Evolutionary conservation across 2,329 filamentous ascomycete species (phyloP), one percentile per base, ranked within the genome.

Genomic region (Aspergillus felis): DNA sequence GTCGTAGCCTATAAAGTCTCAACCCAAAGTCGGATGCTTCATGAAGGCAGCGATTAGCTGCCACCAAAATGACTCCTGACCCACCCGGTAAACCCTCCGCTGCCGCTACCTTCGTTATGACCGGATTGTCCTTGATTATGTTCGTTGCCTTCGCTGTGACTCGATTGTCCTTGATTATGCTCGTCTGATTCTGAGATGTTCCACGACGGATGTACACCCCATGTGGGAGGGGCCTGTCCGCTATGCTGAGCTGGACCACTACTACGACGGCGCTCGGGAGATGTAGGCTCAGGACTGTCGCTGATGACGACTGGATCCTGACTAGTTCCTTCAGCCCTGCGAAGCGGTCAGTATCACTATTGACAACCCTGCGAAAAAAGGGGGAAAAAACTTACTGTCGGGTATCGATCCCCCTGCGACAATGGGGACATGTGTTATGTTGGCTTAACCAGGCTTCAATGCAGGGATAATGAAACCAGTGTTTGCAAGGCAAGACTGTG

Each of bases 401-500:
- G 59, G 56, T 54, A 55, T 66, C 65, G 32, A 79, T 78, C 29
- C 72, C 67, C 48, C 73, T 72, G 44, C 78, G 73, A 55, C 78
- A 81, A 59, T 81, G 78, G 4, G 93, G 93, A 67, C 93, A 97
- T 0, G 92, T 96, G 67, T 97, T 92, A 74, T 97, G 92, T 74
- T 96, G 90, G 66, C 84, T 85, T 53, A 97, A 77, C 93, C 93
- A 97, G 51, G 89, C 81, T 25, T 86, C 82, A 35, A 94, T 89
- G 67, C 93, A 97, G 27, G 84, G 79, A 57, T 87, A 87, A 68
- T 97, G 93, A 72, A 96, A 97, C 91, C 91, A 96, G 70, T 99
- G 94, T 58, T 86, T 88, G 76, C 94, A 99, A 0, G 92, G 92
- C 52, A 99, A 76, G 49, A 87, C 82, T 0, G 89, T 84, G 4